Base-by-base conservation (phyloP, 2,329 filamentous ascomycete species). In the Orbilia brochopaga region DNA sequence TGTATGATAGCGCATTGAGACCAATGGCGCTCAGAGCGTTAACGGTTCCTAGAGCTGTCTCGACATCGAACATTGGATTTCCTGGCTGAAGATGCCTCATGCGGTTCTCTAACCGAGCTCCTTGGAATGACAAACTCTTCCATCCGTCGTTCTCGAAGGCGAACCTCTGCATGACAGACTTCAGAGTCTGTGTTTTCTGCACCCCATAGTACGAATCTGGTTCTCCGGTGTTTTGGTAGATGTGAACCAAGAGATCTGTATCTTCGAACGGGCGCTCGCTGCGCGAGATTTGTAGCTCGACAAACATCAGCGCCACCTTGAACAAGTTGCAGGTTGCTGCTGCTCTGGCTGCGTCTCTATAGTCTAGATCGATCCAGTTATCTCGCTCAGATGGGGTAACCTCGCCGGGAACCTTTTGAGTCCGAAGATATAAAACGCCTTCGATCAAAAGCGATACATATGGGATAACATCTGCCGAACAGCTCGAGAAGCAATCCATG, bases 141-240 rank as follows among this genome's bases (percentile, higher is more conserved):
- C 88, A 83, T 0, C 92, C 92, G 75, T 96, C 89, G 55, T 88
- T 88, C 80, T 99, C 94, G 77, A 97, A 93, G 75, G 96, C 91
- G 2, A 97, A 84, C 8, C 90, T 88, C 56, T 89, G 86, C 67
- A 97, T 82, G 0, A 97, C 89, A 10, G 89, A 91, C 15, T 85
- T 83, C 15, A 99, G 81, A 65, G 87, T 92, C 5, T 91, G 85
- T 44, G 86, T 86, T 79, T 95, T 90, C 46, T 90, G 86, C 6
- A 97, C 84, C 2, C 94, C 95, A 78, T 99, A 99, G 79, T 96
- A 99, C 0, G 92, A 89, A 79, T 99, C 94, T 1, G 92, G 93
- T 77, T 99, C 95, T 77, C 97, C 92, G 52, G 99, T 90, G 72
- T 91, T 93, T 77, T 91, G 89, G 78, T 94, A 99, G 1, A 99